Percentiles rank a stretch among this genome's conserved stretches.
Evolutionary conservation across 257 asterid species (phyloP).

Genomic region (Phtheirospermum japonicum): DNA sequence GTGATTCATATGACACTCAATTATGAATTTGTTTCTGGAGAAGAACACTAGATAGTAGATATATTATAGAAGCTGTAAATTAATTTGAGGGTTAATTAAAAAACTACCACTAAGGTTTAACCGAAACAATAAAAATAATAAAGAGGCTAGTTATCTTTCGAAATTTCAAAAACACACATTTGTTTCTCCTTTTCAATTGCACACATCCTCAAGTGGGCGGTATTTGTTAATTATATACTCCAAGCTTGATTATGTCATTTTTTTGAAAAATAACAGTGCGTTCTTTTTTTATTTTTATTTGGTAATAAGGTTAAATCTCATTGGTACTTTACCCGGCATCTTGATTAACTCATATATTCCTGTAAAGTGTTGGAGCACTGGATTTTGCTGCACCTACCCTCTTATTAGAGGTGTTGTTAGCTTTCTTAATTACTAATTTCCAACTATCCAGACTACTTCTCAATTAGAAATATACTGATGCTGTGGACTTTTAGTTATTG

Average conservation of each 20-base stretch:
- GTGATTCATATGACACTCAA: not conserved
- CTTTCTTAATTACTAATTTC: constrained; percentile 1
- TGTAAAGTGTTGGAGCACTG: constrained; percentile 94
- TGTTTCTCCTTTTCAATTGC: not conserved
- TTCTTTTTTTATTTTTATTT: not conserved
- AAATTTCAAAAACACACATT: not conserved
- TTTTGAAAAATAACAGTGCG: not conserved
- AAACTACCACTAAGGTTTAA: not conserved
- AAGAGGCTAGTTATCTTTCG: not conserved
- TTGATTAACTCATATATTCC: constrained; percentile 24
- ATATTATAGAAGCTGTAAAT: not conserved
- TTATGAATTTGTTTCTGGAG: not conserved
- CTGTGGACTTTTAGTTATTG: not conserved
- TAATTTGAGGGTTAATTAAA: not conserved
- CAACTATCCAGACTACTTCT: not conserved
- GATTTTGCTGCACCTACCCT: constrained; percentile 95
- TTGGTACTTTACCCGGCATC: not conserved
- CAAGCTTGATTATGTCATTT: not conserved
- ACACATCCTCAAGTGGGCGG: not conserved
- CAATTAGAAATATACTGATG: not conserved
- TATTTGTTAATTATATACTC: not conserved
- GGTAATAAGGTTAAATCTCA: too few species aligned
- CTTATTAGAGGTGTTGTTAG: constrained; percentile 55
- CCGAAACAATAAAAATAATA: not conserved
- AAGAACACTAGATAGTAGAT: not conserved